phyloP scores from a whole-genome alignment of 257 asterid species.

The Solanum lignicaule region DNA sequence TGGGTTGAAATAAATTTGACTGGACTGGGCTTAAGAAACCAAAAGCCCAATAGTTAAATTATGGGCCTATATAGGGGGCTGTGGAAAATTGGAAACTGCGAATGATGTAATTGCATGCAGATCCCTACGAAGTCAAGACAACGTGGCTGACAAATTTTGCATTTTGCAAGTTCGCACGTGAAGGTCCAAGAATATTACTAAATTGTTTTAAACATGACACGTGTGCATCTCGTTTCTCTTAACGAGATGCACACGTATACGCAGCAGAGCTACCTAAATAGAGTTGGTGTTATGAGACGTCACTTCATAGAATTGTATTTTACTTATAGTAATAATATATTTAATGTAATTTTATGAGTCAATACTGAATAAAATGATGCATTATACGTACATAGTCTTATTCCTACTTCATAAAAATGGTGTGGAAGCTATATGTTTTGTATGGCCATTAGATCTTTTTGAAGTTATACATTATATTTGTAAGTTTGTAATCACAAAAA shows the following conservation, averaged over 20 bases:
- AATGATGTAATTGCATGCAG: background rate
- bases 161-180: background rate
- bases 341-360: background rate
- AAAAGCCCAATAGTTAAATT: background rate
- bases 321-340: background rate
- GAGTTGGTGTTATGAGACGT: background rate
- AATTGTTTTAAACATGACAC: background rate
- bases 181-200: background rate
- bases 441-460: background rate
- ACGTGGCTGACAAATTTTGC: background rate
- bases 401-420: background rate
- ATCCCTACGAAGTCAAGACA: background rate
- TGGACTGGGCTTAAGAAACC: background rate
- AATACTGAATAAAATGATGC: background rate
- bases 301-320: background rate
- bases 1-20: background rate
- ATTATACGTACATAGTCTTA: background rate
- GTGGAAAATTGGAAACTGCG: background rate
- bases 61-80: background rate
- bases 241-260: background rate
- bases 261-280: fast-evolving
- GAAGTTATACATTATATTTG: background rate
- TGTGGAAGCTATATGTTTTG: background rate
- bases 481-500: background rate
- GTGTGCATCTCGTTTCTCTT: background rate